A percentile compares a stretch with the other conserved stretches of the same genome.
These are phyloP conservation scores for Eucalyptus marginata DNA, from an alignment of 345 rosid genomes.

Conservation along the genomic window DNA sequence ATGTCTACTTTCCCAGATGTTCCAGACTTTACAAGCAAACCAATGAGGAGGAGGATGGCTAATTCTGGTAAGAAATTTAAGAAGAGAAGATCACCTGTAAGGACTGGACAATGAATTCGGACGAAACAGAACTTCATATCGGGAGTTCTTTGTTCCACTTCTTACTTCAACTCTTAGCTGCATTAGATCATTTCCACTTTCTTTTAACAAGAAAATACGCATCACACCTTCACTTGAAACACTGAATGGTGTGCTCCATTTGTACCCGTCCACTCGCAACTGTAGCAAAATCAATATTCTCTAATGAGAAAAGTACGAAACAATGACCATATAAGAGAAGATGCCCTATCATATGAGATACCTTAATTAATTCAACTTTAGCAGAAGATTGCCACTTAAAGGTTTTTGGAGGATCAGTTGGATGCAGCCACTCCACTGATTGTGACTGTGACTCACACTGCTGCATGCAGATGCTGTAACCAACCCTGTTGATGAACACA, in stretches of 20 bases:
- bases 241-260: conserved; percentile 88
- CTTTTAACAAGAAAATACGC: conserved; percentile 54
- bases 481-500: conserved; percentile 74
- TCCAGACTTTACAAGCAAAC: not conserved
- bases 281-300: conserved; percentile 11
- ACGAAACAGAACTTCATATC: conserved; percentile 85
- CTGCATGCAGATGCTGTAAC: conserved; percentile 64
- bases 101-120: conserved; percentile 73
- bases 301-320: not conserved
- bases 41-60: not conserved
- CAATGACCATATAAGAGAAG: not conserved
- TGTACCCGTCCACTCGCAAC: conserved; percentile 67
- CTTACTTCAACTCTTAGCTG: conserved; percentile 75
- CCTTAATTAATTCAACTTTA: conserved; percentile 67
- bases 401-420: conserved; percentile 76
- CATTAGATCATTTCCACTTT: conserved; percentile 34
- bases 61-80: not conserved
- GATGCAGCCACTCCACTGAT: conserved; percentile 69
- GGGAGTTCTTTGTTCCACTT: conserved; percentile 85
- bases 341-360: not conserved
- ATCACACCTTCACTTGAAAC: conserved; percentile 68
- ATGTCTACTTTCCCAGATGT: not conserved
- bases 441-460: conserved; percentile 82
- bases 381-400: conserved; percentile 71
- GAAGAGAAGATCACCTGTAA: conserved; percentile 52